Evolutionary conservation across 208 protist species (phyloP).

Genomic region (Leishmania turanica): DNA sequence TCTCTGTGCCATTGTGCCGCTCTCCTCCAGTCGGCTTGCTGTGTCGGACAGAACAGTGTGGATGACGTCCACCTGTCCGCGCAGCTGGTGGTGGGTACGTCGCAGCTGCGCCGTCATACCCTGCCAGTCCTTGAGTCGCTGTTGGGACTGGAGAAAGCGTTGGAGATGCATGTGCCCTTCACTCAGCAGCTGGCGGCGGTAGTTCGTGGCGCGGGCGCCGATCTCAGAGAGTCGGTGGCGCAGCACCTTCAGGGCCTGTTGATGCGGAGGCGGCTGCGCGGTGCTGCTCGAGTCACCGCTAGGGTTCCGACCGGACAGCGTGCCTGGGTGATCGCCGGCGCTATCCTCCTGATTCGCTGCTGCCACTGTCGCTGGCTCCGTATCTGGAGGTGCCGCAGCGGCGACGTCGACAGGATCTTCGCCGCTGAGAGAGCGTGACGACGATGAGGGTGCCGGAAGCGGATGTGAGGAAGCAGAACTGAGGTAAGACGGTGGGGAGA

Average conservation of each 20-base stretch:
- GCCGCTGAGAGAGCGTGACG: not conserved
- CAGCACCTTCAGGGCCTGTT: conserved; percentile 22
- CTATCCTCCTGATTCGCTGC: not conserved
- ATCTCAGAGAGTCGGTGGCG: conserved; percentile 32
- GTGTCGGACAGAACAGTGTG: conserved; percentile 33
- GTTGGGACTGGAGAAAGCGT: conserved; percentile 47
- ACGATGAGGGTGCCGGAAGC: not conserved
- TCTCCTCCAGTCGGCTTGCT: conserved; percentile 34
- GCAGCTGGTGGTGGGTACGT: conserved; percentile 35
- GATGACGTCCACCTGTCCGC: conserved; percentile 39
- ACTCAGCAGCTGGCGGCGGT: conserved; percentile 26
- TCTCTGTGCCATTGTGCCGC: not conserved
- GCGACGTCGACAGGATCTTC: not conserved
- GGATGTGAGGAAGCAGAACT: not conserved
- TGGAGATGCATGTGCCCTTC: conserved; percentile 34
- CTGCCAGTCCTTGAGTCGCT: conserved; percentile 66
- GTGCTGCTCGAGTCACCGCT: not conserved
- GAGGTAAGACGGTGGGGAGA: not conserved
- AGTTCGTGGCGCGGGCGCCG: conserved; percentile 8
- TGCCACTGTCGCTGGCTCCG: not conserved
- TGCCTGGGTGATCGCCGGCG: not conserved
- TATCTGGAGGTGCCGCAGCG: not conserved
- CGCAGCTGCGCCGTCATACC: conserved; percentile 38
- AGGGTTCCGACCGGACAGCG: not conserved
- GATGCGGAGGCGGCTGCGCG: not conserved